Conservation (phyloP, 176 grass and related monocot genomes). For the Carex pumila region DNA sequence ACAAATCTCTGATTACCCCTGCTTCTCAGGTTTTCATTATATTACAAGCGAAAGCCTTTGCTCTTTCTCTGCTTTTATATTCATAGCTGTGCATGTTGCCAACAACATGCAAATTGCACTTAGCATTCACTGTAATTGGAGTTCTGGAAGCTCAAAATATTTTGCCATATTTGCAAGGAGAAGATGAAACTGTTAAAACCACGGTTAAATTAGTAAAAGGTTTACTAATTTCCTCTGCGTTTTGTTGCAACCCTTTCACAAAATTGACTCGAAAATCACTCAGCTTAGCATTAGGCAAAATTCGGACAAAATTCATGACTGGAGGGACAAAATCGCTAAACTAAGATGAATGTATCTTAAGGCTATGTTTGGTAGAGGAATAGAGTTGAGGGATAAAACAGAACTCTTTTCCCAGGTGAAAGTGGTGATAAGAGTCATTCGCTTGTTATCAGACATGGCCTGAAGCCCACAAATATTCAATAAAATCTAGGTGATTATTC, state of each 20-base stretch:
- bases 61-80: background rate
- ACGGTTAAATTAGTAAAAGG: background rate
- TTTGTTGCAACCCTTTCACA: background rate
- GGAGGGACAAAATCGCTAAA: background rate
- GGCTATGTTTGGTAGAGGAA: background rate
- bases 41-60: background rate
- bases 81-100: background rate
- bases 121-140: background rate
- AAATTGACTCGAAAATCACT: background rate
- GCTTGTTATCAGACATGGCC: background rate
- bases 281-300: background rate
- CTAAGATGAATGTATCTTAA: background rate
- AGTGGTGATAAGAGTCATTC: background rate
- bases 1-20: conserved; percentile 53
- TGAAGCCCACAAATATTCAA: background rate
- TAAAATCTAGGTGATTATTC: background rate
- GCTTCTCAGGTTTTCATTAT: conserved; percentile 56
- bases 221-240: background rate
- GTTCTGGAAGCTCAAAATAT: background rate
- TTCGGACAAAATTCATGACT: background rate
- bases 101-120: background rate
- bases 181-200: conserved; percentile 5
- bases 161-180: background rate
- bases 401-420: background rate
- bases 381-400: background rate